Base-by-base conservation (phyloP, 805 yeast genomes). In the Candida maltosa region DNA sequence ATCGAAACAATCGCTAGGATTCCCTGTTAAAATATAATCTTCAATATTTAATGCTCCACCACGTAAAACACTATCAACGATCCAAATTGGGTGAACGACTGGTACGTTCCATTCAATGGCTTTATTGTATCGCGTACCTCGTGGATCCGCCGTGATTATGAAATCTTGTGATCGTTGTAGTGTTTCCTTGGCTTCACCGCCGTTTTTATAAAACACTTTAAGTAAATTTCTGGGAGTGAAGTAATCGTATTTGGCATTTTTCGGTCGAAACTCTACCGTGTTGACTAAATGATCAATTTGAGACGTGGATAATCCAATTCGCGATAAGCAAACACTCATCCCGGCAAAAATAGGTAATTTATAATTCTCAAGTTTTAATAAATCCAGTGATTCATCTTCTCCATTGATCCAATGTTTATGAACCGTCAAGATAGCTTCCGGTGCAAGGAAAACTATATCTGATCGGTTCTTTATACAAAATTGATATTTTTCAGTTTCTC, bases 391-490 rank as follows among this genome's bases (percentile, higher is more conserved):
- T 8, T 61, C 40, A 31, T 68, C 73, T 16, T 65, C 69, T 21
- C 82, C 84, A 16, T 58, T 47, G 9, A 67, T 47, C 88, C 87
- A 83, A 5, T 56, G 54, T 11, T 62, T 59, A 45, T 78, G 69
- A 8, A 78, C 44, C 15, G 52, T 54, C 16, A 57, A 47, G 5
- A 85, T 59, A 6, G 72, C 56, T 2, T 68, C 65, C 0, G 78
- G 71, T 9, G 58, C 51, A 12, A 86, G 51, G 45, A 86, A 77
- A 28, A 54, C 55, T 21, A 87, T 69, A 56, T 84, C 89, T 32
- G 62, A 58, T 37, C 86, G 57, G 37, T 65, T 61, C 38, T 65
- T 58, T 1, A 76, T 69, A 36, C 76, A 69, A 48, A 65, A 79
- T 33, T 57, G 58, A 52, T 70, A 77, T 50, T 79, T 79, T 18